A percentile compares a stretch with the other conserved stretches of the same genome.
phyloP scores from a whole-genome alignment of 352 stramenopile species.

The Phytophthora foliorum region DNA sequence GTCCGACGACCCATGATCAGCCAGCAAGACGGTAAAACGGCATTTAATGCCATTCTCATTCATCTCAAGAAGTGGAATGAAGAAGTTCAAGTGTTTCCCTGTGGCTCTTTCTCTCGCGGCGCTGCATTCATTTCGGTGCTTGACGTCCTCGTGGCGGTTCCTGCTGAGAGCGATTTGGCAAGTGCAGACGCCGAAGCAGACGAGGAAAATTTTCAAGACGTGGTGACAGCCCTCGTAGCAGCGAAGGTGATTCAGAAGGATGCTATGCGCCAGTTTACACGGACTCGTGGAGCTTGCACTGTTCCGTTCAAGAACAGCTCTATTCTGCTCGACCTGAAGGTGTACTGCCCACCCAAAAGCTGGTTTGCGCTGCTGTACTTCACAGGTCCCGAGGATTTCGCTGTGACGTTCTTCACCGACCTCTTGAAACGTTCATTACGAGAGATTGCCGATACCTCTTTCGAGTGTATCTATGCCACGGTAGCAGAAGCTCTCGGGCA shows the following conservation, averaged over 20 bases:
- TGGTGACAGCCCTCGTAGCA: constrained; percentile 49
- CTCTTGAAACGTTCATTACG: constrained; percentile 54
- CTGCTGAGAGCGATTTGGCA: constrained; percentile 8
- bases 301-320: constrained; percentile 66
- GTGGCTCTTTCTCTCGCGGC: constrained; percentile 76
- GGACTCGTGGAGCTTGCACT: constrained; percentile 54
- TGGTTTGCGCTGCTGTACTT: constrained; percentile 85
- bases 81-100: constrained; percentile 69
- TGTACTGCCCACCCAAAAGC: constrained; percentile 61
- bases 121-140: constrained; percentile 78
- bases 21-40: constrained; percentile 71
- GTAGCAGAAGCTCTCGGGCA: constrained; percentile 41
- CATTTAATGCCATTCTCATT: constrained; percentile 69
- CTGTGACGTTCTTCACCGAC: constrained; percentile 48
- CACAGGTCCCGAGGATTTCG: constrained; percentile 73
- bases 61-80: constrained; percentile 67
- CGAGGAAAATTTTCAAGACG: constrained; percentile 32
- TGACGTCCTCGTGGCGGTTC: constrained; percentile 67
- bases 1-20: constrained; percentile 53
- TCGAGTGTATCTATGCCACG: constrained; percentile 62
- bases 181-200: constrained; percentile 6
- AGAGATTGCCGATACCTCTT: constrained; percentile 61
- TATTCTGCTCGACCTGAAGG: constrained; percentile 80
- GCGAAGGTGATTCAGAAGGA: constrained; percentile 44
- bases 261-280: constrained; percentile 45